A percentile compares a stretch with the other conserved stretches of the same genome.
phyloP scores from a whole-genome alignment of 768 basidiomycete species.

The Podaxis pistillaris region DNA sequence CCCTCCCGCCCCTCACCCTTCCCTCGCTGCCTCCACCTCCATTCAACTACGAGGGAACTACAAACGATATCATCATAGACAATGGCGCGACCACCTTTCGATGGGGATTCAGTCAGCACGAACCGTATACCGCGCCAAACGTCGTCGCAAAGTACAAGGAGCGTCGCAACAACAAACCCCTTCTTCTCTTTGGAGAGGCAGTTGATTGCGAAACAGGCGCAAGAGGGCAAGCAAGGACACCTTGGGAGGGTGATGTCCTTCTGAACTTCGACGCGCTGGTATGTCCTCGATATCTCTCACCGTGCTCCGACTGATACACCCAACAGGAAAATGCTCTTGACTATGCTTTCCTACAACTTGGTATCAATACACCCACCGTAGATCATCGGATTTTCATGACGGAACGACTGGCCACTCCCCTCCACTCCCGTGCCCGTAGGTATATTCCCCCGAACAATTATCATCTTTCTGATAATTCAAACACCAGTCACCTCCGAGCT shows the following conservation, averaged over 20 bases:
- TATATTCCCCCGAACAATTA: conserved; percentile 18
- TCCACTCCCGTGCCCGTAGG: conserved; percentile 86
- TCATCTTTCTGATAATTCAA: not conserved
- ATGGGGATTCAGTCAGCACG: conserved; percentile 71
- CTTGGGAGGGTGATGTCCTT: conserved; percentile 94
- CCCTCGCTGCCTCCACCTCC: conserved; percentile 21
- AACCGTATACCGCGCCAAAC: conserved; percentile 65
- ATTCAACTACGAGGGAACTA: conserved; percentile 46
- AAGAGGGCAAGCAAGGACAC: conserved; percentile 70
- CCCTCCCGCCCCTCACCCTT: conserved; percentile 16
- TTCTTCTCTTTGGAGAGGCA: conserved; percentile 87
- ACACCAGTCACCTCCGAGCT: conserved; percentile 87
- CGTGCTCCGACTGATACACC: conserved; percentile 26
- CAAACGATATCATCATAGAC: conserved; percentile 74
- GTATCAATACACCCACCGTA: conserved; percentile 72
- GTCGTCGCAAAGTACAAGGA: conserved; percentile 88
- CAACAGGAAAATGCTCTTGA: conserved; percentile 91
- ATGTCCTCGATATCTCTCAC: conserved; percentile 32
- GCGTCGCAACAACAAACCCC: conserved; percentile 73
- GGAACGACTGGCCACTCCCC: conserved; percentile 82
- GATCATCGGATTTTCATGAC: conserved; percentile 93
- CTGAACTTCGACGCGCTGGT: conserved; percentile 93
- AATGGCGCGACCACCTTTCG: conserved; percentile 83
- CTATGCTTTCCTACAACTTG: conserved; percentile 84
- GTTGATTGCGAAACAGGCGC: conserved; percentile 86